Conservation (phyloP, 192 early-diverging fungal genomes). For the Linnemannia exigua region DNA sequence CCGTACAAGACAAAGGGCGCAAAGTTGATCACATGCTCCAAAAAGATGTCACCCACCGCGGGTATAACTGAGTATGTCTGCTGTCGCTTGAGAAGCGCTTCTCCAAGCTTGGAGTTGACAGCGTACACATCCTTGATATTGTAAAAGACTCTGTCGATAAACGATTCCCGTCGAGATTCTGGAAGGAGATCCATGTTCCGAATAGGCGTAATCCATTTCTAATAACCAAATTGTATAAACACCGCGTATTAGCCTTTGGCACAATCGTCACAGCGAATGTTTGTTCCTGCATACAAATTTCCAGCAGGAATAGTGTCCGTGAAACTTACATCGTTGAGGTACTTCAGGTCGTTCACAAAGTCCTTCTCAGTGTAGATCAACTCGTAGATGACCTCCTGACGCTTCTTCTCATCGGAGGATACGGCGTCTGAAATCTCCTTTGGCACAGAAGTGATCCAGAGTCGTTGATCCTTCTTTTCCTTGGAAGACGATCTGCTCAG, state of each 20-base stretch:
- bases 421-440: conserved; percentile 78
- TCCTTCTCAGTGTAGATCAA: conserved; percentile 92
- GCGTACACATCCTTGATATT: conserved; percentile 77
- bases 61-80: conserved; percentile 78
- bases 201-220: conserved; percentile 76
- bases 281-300: not conserved
- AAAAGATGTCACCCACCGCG: conserved; percentile 89
- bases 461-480: conserved; percentile 75
- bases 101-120: conserved; percentile 73
- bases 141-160: conserved; percentile 86
- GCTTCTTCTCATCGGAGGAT: conserved; percentile 82
- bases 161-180: conserved; percentile 70
- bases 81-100: conserved; percentile 75
- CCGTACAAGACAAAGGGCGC: conserved; percentile 90
- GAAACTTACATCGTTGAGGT: conserved; percentile 76
- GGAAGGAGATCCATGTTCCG: conserved; percentile 76
- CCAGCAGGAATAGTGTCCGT: not conserved
- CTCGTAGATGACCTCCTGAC: conserved; percentile 96
- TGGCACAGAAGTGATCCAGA: conserved; percentile 90
- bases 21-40: conserved; percentile 77
- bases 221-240: not conserved
- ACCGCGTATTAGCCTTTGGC: not conserved
- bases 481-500: conserved; percentile 58
- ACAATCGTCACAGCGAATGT: not conserved
- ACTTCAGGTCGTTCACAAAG: conserved; percentile 90